These are phyloP conservation scores for Diplodia seriata DNA, from an alignment of 2,329 filamentous ascomycete genomes.

Conservation along the genomic window DNA sequence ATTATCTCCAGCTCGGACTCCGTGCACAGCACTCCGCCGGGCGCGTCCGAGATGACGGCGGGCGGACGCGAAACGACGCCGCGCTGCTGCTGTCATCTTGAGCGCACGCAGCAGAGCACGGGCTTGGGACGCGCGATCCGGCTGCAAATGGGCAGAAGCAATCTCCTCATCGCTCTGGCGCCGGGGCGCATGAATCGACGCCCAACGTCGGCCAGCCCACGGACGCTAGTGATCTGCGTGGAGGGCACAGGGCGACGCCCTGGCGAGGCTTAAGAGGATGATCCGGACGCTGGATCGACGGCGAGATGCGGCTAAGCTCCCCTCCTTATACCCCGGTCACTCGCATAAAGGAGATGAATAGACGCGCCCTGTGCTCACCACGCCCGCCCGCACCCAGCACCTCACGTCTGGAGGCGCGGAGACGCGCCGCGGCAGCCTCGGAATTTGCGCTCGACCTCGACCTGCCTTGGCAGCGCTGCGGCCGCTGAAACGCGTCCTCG, in stretches of 20 bases:
- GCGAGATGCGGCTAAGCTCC: constrained; percentile 13
- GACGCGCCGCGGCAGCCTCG: constrained; percentile 19
- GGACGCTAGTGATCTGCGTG: constrained; percentile 20
- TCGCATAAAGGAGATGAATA: constrained; percentile 29
- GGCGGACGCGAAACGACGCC: not conserved
- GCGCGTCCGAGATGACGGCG: constrained; percentile 11
- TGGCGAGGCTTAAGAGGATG: constrained; percentile 28
- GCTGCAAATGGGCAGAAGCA: constrained; percentile 17
- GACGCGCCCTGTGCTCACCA: constrained; percentile 15
- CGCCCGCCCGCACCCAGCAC: constrained; percentile 9
- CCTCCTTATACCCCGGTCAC: constrained; percentile 16
- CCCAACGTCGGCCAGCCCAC: constrained; percentile 17
- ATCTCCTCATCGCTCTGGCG: not conserved
- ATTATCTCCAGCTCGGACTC: constrained; percentile 5
- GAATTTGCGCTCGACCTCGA: constrained; percentile 12
- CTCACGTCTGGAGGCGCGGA: constrained; percentile 5
- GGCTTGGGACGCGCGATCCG: not conserved
- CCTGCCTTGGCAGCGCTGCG: constrained; percentile 5
- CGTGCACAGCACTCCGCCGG: not conserved
- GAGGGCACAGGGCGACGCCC: constrained; percentile 18
- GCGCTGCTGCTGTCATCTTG: not conserved
- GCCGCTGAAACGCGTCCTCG: constrained; percentile 16
- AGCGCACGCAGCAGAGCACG: constrained; percentile 10
- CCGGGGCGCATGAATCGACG: constrained; percentile 28
- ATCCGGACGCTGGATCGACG: constrained; percentile 29